phyloP scores from a whole-genome alignment of 176 grass and related monocot species.

The Leersia perrieri region DNA sequence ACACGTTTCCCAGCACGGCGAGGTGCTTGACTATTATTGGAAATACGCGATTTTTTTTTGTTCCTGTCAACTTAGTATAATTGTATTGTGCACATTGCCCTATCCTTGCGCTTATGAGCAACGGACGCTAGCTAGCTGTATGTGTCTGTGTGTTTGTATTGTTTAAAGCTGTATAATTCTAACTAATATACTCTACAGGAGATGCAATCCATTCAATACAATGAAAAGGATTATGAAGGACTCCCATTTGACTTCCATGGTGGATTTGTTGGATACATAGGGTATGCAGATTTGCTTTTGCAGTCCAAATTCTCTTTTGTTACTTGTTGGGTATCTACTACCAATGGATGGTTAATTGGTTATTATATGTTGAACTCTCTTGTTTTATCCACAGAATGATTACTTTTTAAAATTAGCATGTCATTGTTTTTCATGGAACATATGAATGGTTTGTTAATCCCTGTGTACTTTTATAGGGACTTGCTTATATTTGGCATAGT shows the following conservation, averaged over 20 bases:
- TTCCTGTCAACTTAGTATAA: background rate
- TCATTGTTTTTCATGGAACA: background rate
- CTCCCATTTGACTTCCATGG: conserved; percentile 92
- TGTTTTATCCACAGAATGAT: background rate
- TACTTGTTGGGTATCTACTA: background rate
- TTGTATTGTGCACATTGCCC: background rate
- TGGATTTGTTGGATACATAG: conserved; percentile 91
- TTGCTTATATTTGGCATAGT: background rate
- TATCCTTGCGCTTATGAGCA: background rate
- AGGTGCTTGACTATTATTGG: conserved; percentile 11
- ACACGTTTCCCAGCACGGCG: background rate
- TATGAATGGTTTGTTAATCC: background rate
- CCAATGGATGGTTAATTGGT: background rate
- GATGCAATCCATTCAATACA: conserved; percentile 70
- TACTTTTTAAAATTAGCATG: background rate
- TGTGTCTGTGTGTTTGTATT: background rate
- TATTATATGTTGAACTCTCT: background rate
- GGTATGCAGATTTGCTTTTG: conserved; percentile 50
- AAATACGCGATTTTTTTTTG: background rate
- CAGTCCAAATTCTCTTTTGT: background rate
- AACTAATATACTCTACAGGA: conserved; percentile 52
- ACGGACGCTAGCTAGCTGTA: background rate
- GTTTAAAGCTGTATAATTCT: background rate
- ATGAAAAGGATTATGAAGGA: conserved; percentile 79
- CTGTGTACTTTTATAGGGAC: background rate